phyloP scores from a whole-genome alignment of 2,329 filamentous ascomycete genomes.

The Penicillium sp. region DNA sequence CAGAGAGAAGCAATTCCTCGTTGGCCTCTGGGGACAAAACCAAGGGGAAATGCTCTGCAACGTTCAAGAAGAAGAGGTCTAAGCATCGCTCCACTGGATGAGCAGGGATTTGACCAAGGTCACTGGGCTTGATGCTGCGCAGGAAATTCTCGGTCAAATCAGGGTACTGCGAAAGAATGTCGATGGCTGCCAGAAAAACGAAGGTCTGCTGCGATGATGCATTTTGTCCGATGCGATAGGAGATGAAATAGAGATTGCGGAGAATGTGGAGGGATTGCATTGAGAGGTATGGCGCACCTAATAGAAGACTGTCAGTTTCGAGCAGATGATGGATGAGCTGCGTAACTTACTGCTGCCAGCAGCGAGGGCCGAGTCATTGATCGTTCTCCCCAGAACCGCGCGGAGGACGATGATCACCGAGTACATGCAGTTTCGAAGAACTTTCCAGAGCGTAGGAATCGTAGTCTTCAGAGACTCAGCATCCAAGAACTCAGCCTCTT shows the following conservation, averaged over 20 bases:
- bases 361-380: constrained; percentile 54
- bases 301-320: constrained; percentile 6
- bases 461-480: constrained; percentile 62
- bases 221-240: constrained; percentile 64
- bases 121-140: constrained; percentile 54
- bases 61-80: constrained; percentile 85
- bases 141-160: constrained; percentile 63
- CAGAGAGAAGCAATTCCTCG: constrained; percentile 67
- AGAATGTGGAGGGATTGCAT: constrained; percentile 67
- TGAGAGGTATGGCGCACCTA: constrained; percentile 61
- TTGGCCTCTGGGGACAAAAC: constrained; percentile 61
- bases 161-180: constrained; percentile 70
- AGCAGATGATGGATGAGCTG: background rate
- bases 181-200: constrained; percentile 73
- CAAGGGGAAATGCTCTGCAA: constrained; percentile 75
- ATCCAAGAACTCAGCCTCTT: constrained; percentile 60
- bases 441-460: constrained; percentile 66
- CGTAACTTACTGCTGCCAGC: constrained; percentile 45
- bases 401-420: constrained; percentile 69
- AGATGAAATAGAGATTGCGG: constrained; percentile 76
- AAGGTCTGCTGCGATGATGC: constrained; percentile 81
- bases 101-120: constrained; percentile 53
- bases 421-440: constrained; percentile 71
- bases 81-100: constrained; percentile 65
- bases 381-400: constrained; percentile 62